phyloP scores from a whole-genome alignment of 345 rosid genomes.

The Psidium friedrichsthalianum region DNA sequence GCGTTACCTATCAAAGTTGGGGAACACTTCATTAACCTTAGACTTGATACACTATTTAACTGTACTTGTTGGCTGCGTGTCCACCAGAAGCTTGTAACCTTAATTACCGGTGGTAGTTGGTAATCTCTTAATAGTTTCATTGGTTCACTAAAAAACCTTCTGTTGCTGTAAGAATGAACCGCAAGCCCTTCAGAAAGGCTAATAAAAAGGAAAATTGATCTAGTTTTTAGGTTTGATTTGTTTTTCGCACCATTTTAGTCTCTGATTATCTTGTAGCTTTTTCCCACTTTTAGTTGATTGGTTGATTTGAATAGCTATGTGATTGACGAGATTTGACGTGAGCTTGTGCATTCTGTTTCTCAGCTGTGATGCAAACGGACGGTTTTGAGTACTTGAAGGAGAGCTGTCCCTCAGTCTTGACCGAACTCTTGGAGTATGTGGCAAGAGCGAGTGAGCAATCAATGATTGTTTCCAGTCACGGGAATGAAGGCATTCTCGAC shows the following conservation, averaged over 20 bases:
- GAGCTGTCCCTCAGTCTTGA: constrained; percentile 44
- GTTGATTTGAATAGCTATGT: not conserved
- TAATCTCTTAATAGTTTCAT: not conserved
- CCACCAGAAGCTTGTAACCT: not conserved
- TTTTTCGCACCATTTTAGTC: not conserved
- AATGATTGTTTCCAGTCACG: constrained; percentile 18
- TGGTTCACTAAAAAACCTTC: not conserved
- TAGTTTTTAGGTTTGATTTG: not conserved
- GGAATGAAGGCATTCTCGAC: constrained; percentile 32
- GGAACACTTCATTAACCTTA: not conserved
- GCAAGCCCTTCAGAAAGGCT: not conserved
- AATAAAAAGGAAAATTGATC: not conserved
- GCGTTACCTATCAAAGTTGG: not conserved
- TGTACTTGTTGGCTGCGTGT: not conserved
- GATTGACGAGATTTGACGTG: not conserved
- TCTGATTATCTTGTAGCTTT: not conserved
- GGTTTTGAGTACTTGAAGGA: constrained; percentile 49
- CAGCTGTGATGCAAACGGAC: constrained; percentile 66
- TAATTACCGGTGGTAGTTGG: not conserved
- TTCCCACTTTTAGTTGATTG: not conserved
- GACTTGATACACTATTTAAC: not conserved
- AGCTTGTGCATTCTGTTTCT: not conserved
- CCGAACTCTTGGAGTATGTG: constrained; percentile 50
- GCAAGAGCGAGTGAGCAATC: constrained; percentile 38
- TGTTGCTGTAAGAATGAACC: not conserved